Evolutionary conservation across 495 filamentous ascomycete species (phyloP), one percentile per base, ranked within the genome.

Genomic region (Podospora didyma): DNA sequence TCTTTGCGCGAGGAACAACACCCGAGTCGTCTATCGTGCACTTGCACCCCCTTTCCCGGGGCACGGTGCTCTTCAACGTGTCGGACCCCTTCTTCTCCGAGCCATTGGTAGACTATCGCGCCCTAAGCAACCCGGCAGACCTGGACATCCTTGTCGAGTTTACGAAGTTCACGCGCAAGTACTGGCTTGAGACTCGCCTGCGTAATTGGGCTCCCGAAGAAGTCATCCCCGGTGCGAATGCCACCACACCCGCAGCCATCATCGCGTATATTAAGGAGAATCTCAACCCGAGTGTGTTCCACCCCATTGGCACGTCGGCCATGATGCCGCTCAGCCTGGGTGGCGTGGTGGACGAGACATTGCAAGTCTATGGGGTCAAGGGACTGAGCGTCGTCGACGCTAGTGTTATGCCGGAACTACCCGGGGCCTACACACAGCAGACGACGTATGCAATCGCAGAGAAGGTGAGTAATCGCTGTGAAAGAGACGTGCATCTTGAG

Each of bases 281-380:
- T 20, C 46, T 71, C 12, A 68, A 53, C 23, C 70, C 70, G 2
- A 68, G 68, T n/a, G 60, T 66, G 24, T 78, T 69, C 50, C 75
- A 79, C 46, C 72, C 71, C 21, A 59, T 72, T 0, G 67, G 71
- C 12, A 74, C 68, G 3, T 60, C 62, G 12, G 49, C 68, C 16
- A 71, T 68, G 81, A 66, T 85, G 69, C 82, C 83, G 6, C 68
- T 65, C 31, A 66, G 75, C 24, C 61, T 75, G 0, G 81, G 81
- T 21, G 82, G 83, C n/a, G 73, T 79, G 1, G 75, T 77, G 22
- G 69, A 73, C 48, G 63, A 70, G 57, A 53, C 55, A 7, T 58
- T 77, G n/a, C 54, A 57, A 42, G 75, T 77, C 1, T 76, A 77
- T 48, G 73, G 73, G 6, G 63, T 72, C 11, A 56, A 65, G 50